These are phyloP conservation scores for Nakaseomyces sp. DNA, from an alignment of 1,139 yeast genomes.

Conservation along the genomic window DNA sequence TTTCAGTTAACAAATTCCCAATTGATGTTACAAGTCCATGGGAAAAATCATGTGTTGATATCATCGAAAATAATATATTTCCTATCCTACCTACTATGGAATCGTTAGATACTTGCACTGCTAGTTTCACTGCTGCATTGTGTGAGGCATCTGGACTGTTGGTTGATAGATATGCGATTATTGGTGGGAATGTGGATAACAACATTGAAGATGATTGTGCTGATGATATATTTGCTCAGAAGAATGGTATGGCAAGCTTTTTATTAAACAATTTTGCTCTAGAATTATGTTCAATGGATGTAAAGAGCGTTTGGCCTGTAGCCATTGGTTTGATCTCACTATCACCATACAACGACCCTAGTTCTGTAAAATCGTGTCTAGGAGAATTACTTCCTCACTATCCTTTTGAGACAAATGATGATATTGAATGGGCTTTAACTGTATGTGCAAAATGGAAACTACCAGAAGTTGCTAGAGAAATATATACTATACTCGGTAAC, in stretches of 20 bases:
- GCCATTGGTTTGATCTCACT: constrained; percentile 50
- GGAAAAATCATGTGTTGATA: constrained; percentile 55
- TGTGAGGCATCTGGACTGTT: constrained; percentile 59
- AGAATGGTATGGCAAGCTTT: constrained; percentile 49
- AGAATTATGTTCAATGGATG: constrained; percentile 28
- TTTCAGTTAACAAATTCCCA: constrained; percentile 32
- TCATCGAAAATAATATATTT: constrained; percentile 50
- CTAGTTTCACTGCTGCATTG: constrained; percentile 56
- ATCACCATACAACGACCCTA: constrained; percentile 34
- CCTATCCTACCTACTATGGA: constrained; percentile 55
- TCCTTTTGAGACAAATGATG: constrained; percentile 57
- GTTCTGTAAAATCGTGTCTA: constrained; percentile 33
- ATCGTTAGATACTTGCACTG: constrained; percentile 54
- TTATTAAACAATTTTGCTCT: constrained; percentile 54
- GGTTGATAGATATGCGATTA: constrained; percentile 29
- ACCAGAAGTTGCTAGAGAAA: constrained; percentile 45
- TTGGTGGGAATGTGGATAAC: constrained; percentile 11
- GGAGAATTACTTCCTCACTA: constrained; percentile 55
- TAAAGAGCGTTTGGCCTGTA: constrained; percentile 49
- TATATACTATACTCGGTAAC: constrained; percentile 36
- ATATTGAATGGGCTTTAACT: constrained; percentile 70
- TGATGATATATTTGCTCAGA: constrained; percentile 30
- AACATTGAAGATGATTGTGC: constrained; percentile 7
- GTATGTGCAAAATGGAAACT: constrained; percentile 42
- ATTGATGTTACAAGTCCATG: constrained; percentile 39